A percentile compares a stretch with the other conserved stretches of the same genome.
Evolutionary conservation across 2,329 filamentous ascomycete genomes (phyloP).

Genomic region (Xylariaceae sp.): DNA sequence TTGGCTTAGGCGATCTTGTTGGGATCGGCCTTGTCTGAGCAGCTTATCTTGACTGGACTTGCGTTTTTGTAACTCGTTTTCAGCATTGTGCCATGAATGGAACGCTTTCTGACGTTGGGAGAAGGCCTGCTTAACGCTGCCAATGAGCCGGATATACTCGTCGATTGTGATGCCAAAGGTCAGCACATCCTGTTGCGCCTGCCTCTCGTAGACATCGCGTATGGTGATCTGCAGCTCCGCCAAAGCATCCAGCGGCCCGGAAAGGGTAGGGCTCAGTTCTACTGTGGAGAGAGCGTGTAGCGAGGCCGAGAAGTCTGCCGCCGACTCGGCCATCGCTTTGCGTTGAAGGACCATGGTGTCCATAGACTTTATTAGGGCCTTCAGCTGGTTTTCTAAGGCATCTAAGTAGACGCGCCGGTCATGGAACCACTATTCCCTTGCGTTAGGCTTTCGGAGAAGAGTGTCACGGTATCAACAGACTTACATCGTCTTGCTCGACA

Average conservation of each 20-base stretch:
- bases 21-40: conserved; percentile 87
- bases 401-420: conserved; percentile 93
- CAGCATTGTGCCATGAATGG: conserved; percentile 87
- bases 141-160: conserved; percentile 94
- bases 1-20: conserved; percentile 92
- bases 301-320: conserved; percentile 86
- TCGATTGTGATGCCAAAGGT: conserved; percentile 97
- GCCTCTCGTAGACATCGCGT: conserved; percentile 88
- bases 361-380: conserved; percentile 85
- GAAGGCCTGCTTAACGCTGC: conserved; percentile 91
- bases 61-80: conserved; percentile 85
- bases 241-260: conserved; percentile 81
- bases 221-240: conserved; percentile 93
- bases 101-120: conserved; percentile 90
- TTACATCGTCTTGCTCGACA: conserved; percentile 91
- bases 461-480: conserved; percentile 34
- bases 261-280: conserved; percentile 83
- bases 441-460: too few relatives aligned
- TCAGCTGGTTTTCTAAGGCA: conserved; percentile 85
- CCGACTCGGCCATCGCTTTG: conserved; percentile 88
- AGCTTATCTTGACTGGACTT: conserved; percentile 88
- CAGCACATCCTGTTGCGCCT: conserved; percentile 93
- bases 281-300: conserved; percentile 90
- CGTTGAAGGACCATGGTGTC: conserved; percentile 88
- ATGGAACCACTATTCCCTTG: conserved; percentile 93